Conservation (phyloP, 164 flowering plant species). For the Protea cynaroides region DNA sequence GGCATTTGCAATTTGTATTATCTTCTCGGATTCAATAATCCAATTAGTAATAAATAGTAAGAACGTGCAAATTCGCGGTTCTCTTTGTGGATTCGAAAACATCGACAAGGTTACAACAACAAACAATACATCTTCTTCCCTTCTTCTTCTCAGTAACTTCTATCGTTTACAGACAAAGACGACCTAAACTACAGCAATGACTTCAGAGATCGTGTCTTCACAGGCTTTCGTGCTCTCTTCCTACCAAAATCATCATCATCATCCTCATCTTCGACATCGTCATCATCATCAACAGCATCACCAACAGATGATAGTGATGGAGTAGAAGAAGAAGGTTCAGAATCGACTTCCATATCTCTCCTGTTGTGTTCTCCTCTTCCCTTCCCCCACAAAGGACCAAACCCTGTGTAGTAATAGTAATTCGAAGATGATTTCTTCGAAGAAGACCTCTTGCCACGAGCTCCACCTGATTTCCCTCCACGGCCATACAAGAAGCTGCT, state of each 20-base stretch:
- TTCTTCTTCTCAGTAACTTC: too few species aligned
- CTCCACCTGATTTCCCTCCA: slow-evolving; percentile 4
- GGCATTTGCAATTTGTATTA: too few species aligned
- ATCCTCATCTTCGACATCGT: slow-evolving; percentile 17
- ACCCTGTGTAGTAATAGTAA: slow-evolving; percentile 67
- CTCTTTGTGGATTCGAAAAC: too few species aligned
- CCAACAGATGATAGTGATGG: not conserved
- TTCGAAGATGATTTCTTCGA: slow-evolving; percentile 37
- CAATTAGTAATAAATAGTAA: too few species aligned
- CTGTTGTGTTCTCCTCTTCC: slow-evolving; percentile 27
- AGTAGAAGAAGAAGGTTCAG: not conserved
- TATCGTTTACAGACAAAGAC: too few species aligned
- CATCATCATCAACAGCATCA: slow-evolving; percentile 18
- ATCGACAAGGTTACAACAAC: too few species aligned
- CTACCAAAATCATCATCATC: slow-evolving; percentile 7
- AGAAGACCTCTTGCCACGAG: not conserved
- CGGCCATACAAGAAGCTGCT: too few species aligned
- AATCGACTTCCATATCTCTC: not conserved
- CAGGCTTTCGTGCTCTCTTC: slow-evolving; percentile 45
- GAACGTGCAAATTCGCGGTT: too few species aligned
- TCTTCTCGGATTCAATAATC: too few species aligned
- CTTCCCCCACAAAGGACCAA: slow-evolving; percentile 71
- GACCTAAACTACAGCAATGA: slow-evolving; percentile 28
- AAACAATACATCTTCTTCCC: too few species aligned
- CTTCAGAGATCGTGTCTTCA: slow-evolving; percentile 57